These are phyloP conservation scores for Amborella trichopoda DNA, from an alignment of 164 flowering plant species.

Conservation along the genomic window DNA sequence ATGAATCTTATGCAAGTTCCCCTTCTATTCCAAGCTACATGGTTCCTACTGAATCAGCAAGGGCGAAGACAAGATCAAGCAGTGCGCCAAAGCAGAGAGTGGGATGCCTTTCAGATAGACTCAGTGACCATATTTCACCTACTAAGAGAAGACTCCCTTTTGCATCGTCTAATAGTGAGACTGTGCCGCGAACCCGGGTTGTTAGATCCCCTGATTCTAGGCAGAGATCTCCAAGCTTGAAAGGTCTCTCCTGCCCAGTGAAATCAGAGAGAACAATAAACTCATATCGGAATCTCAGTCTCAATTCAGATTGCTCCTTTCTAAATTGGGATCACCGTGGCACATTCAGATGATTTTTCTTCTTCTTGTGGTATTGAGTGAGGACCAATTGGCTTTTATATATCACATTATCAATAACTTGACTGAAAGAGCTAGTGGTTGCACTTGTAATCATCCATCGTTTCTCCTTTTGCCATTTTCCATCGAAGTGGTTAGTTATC, in stretches of 20 bases:
- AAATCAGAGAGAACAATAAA: conserved; percentile 7
- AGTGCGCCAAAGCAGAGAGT: conserved; percentile 65
- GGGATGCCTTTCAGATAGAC: conserved; percentile 18
- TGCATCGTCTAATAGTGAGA: conserved; percentile 29
- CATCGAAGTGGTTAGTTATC: no score
- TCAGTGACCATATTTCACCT: conserved; percentile 21
- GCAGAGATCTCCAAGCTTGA: conserved; percentile 16
- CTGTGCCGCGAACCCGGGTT: conserved; percentile 6
- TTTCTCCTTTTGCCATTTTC: no score
- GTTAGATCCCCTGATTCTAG: conserved; percentile 12
- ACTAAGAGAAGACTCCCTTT: conserved; percentile 21
- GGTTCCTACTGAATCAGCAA: conserved; percentile 66
- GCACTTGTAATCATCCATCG: no score
- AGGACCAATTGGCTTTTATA: no score
- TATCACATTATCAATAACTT: no score
- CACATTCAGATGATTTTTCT: conserved; percentile 10
- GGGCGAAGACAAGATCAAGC: conserved; percentile 53
- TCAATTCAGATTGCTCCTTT: conserved; percentile 14
- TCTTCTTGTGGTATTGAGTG: no score
- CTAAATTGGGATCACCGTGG: conserved; percentile 10
- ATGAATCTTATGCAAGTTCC: conserved; percentile 25
- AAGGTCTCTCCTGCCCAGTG: conserved; percentile 11
- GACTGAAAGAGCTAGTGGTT: no score
- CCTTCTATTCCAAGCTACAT: conserved; percentile 54
- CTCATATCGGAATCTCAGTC: conserved; percentile 12